Percentiles rank a stretch among this genome's conserved stretches.
phyloP scores from a whole-genome alignment of 805 yeast genomes.

The Vanderwaltozyma tropicalis region DNA sequence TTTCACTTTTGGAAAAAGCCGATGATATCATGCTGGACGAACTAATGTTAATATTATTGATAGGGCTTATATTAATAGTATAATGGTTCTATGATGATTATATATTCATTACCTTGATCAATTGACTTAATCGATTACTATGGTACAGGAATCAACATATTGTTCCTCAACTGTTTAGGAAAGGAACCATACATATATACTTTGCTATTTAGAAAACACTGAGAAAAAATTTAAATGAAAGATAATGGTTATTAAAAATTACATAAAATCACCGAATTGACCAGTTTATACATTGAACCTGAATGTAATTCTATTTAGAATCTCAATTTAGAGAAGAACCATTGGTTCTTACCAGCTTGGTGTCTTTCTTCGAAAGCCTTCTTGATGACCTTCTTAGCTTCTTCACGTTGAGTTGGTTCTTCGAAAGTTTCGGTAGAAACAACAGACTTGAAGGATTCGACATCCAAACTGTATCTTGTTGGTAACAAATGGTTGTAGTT shows the following conservation, averaged over 20 bases:
- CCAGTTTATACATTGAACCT: constrained; percentile 2
- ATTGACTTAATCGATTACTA: no score
- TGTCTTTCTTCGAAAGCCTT: constrained; percentile 99
- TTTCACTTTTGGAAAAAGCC: not conserved
- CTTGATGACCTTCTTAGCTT: constrained; percentile 97
- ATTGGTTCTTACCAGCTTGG: constrained; percentile 99
- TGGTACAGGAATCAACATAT: no score
- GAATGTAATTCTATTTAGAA: constrained; percentile 40
- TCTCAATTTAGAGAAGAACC: constrained; percentile 98
- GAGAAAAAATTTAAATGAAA: not conserved
- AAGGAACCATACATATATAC: no score
- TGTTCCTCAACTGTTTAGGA: no score
- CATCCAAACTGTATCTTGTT: constrained; percentile 97
- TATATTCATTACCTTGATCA: no score
- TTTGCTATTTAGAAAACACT: not conserved
- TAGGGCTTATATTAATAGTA: not conserved
- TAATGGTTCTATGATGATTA: no score
- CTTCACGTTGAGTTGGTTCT: constrained; percentile 97
- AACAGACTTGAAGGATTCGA: constrained; percentile 85
- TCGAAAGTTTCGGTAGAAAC: constrained; percentile 88
- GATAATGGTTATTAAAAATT: constrained; percentile 5
- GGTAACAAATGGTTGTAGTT: constrained; percentile 99
- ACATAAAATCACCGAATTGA: constrained; percentile 5
- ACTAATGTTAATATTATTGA: not conserved
- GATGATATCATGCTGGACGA: no score